Evolutionary conservation across 1,284 basidiomycete genomes (phyloP).

Genomic region (Puccinia hordei): DNA sequence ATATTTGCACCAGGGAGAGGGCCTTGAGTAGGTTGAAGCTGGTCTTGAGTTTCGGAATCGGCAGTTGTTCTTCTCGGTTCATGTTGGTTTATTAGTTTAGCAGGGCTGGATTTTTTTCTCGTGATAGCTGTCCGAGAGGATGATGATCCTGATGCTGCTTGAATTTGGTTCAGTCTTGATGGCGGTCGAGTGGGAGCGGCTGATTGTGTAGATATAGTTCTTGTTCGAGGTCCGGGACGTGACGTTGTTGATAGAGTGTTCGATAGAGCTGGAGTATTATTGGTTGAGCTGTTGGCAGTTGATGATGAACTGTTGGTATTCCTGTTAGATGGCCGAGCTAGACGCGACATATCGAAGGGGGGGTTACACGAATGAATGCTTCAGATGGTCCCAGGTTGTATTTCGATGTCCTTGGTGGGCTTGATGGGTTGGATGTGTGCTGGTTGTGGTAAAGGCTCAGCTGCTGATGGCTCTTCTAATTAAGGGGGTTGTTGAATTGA

Average conservation of each 20-base stretch:
- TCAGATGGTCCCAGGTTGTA: background rate
- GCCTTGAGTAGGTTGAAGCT: slow-evolving; percentile 25
- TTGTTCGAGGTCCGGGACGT: slow-evolving; percentile 9
- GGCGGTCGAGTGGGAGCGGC: slow-evolving; percentile 3
- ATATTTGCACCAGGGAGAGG: slow-evolving; percentile 46
- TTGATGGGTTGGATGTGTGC: too few species aligned
- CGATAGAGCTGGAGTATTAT: background rate
- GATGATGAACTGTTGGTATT: slow-evolving; percentile 1
- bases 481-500: too few species aligned
- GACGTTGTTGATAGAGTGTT: slow-evolving; percentile 10
- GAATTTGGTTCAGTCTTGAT: slow-evolving; percentile 28
- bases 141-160: background rate
- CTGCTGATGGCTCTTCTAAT: too few species aligned
- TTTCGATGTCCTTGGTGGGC: too few species aligned
- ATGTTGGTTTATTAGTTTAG: background rate
- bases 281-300: slow-evolving; percentile 7
- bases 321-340: slow-evolving; percentile 11
- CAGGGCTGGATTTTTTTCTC: slow-evolving; percentile 7
- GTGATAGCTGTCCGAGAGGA: slow-evolving; percentile 1
- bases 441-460: too few species aligned
- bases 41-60: slow-evolving; percentile 16
- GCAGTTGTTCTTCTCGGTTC: slow-evolving; percentile 9
- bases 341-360: slow-evolving; percentile 10
- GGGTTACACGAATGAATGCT: background rate
- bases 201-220: slow-evolving; percentile 39